A percentile compares a stretch with the other conserved stretches of the same genome.
These are phyloP conservation scores for Atkinsonella hypoxylon DNA, from an alignment of 2,329 filamentous ascomycete genomes.

Conservation along the genomic window DNA sequence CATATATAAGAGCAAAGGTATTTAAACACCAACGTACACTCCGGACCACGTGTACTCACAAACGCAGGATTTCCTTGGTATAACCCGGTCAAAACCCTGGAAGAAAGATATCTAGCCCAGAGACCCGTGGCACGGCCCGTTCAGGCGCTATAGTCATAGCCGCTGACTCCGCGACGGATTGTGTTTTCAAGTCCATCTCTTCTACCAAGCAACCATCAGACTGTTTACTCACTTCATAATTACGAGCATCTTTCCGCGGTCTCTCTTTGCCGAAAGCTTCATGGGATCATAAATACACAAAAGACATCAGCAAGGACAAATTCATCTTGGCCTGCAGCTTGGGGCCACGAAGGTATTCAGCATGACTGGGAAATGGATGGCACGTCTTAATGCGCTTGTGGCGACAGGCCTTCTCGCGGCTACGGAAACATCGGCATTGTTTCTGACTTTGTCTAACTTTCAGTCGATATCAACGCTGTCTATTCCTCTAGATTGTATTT, in stretches of 20 bases:
- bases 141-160: neutral
- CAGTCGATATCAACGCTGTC: constrained; percentile 26
- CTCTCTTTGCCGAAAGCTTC: neutral
- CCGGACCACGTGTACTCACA: neutral
- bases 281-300: neutral
- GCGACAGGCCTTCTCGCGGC: constrained; percentile 13
- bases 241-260: neutral
- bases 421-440: constrained; percentile 13
- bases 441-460: constrained; percentile 26
- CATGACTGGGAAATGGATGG: constrained; percentile 1
- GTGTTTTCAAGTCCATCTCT: neutral
- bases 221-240: neutral
- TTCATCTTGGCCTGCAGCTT: neutral
- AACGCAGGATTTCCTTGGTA: neutral
- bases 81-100: neutral
- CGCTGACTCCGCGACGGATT: neutral
- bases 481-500: constrained; percentile 25
- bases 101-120: neutral
- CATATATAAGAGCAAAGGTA: too few relatives aligned
- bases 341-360: neutral
- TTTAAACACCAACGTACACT: neutral
- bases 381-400: constrained; percentile 7
- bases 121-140: neutral
- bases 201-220: neutral
- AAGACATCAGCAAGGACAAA: neutral